Base-by-base conservation (phyloP, 1,284 basidiomycete species). In the Ceratobasidium sp. region DNA sequence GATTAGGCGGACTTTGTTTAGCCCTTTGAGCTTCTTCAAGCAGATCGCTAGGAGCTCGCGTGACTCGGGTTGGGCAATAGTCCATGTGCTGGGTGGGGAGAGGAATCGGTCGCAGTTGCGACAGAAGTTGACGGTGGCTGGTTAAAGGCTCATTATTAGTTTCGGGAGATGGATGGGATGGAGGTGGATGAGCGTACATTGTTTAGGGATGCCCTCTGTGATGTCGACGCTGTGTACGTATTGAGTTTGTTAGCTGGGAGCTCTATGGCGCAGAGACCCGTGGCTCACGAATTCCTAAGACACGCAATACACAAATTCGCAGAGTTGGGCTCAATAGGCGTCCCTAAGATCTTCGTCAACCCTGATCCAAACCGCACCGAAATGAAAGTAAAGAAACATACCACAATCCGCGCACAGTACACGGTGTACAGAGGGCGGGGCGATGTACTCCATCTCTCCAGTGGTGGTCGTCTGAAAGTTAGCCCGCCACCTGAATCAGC, bases 191-290 rank as follows among this genome's bases (percentile, higher is more conserved):
- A 36, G 82, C 85, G 56, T 69, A 91, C 92, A 88, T 89, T 99
- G 97, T 83, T 99, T 99, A 27, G 97, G 97, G 63, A 99, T 99
- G 17, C 95, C 96, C 82, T 98, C 97, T 9, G 97, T 99, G 81
- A 99, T 98, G 83, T 99, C 97, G 77, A 99, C 91, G 29, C 93
- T 94, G 80, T 31, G 80, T 79, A 24, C 82, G 67, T 72, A 75
- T n/a, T 79, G 81, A 62, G 65, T 31, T 36, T 15, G n/a, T 2
- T 62, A 17, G 36, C 11, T 41, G 48, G 72, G 29, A 72, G 41
- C 74, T 63, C 53, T 62, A 50, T 19, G 11, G 29, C 33, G 75
- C 33, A 33, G n/a, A 67, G 36, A 76, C n/a, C n/a, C 51, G 59
- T 48, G 47, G 83, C 89, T 78, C 81, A 91, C 90, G 92, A 91